phyloP scores from a whole-genome alignment of 495 filamentous ascomycete species.

The Trichoderma asperelloides region DNA sequence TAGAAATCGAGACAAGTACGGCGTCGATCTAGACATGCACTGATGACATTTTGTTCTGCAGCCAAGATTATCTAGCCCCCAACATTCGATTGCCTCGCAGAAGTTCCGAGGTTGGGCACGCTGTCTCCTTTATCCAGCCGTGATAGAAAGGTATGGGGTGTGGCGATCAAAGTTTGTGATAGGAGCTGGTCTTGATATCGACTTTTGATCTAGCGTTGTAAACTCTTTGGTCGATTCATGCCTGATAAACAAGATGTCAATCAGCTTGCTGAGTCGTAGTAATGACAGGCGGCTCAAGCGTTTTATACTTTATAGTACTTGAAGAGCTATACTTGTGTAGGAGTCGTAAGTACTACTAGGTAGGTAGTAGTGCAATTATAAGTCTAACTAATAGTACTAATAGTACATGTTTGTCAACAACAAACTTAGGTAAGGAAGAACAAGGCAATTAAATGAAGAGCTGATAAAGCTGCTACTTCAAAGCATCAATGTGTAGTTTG shows the following conservation, averaged over 20 bases:
- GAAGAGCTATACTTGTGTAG: too few species aligned
- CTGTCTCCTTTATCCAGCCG: not conserved
- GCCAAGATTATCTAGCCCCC: not conserved
- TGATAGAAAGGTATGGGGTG: not conserved
- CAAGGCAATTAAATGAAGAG: not conserved
- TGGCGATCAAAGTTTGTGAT: not conserved
- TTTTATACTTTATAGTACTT: not conserved
- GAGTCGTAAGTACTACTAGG: too few species aligned
- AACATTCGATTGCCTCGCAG: not conserved
- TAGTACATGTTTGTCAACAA: too few species aligned
- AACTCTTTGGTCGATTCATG: not conserved
- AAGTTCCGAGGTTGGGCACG: not conserved
- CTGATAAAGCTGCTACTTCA: not conserved
- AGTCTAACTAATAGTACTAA: too few species aligned
- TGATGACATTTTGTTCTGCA: not conserved
- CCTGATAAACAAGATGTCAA: not conserved
- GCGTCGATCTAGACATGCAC: not conserved
- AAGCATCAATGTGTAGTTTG: not conserved
- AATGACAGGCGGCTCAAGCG: not conserved
- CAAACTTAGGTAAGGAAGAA: too few species aligned
- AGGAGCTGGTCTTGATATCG: not conserved
- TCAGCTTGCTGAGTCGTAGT: not conserved
- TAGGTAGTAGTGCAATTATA: too few species aligned
- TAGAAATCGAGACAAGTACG: not conserved
- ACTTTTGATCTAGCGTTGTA: not conserved